Evolutionary conservation across 441 rosid species (phyloP).

Genomic region (Melastoma candidum): DNA sequence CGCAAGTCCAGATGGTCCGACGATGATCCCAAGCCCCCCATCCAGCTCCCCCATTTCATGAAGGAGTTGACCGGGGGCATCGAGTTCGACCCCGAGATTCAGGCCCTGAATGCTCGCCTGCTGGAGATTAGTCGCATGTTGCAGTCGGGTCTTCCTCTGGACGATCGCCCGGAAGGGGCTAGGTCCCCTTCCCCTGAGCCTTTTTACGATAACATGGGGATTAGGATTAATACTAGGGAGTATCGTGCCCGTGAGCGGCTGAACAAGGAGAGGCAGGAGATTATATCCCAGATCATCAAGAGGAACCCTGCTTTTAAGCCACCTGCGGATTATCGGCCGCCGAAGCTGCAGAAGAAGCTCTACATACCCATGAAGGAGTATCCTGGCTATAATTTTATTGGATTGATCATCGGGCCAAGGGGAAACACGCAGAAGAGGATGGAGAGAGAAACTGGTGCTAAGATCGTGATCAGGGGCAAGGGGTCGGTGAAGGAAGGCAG

Average conservation of each 20-base stretch:
- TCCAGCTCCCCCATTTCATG: conserved; percentile 90
- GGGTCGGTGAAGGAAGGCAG: conserved; percentile 94
- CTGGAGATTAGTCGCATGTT: conserved; percentile 73
- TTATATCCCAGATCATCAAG: conserved; percentile 81
- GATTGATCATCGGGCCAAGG: conserved; percentile 88
- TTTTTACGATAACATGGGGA: conserved; percentile 80
- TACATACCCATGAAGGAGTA: conserved; percentile 87
- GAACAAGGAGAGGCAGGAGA: conserved; percentile 83
- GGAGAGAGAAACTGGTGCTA: conserved; percentile 94
- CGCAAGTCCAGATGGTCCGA: conserved; percentile 91
- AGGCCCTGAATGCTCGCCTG: conserved; percentile 70
- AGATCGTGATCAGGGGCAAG: conserved; percentile 89
- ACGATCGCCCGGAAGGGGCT: conserved; percentile 82
- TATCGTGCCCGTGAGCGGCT: conserved; percentile 75
- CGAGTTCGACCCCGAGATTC: conserved; percentile 87
- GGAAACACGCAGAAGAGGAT: conserved; percentile 96
- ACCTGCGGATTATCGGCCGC: conserved; percentile 90
- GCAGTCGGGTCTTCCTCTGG: conserved; percentile 73
- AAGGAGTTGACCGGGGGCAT: conserved; percentile 87
- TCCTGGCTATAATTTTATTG: conserved; percentile 86
- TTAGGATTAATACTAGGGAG: conserved; percentile 82
- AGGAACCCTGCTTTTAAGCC: conserved; percentile 91
- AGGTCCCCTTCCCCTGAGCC: conserved; percentile 98
- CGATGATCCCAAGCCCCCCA: conserved; percentile 70
- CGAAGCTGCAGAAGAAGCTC: conserved; percentile 91